phyloP scores from a whole-genome alignment of 2,329 filamentous ascomycete genomes.

The Colletotrichum higginsianum region DNA sequence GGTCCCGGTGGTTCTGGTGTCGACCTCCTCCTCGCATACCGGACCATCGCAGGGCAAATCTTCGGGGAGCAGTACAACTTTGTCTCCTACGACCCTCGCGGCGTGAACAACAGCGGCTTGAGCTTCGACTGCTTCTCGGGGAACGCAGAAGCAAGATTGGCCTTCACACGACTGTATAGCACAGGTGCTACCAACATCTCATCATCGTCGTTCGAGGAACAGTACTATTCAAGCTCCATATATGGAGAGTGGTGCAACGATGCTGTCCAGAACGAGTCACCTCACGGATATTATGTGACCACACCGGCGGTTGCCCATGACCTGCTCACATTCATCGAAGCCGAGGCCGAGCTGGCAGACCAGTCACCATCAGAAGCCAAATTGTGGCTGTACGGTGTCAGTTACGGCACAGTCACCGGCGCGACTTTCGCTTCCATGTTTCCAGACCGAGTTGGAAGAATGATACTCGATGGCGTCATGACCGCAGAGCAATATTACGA shows the following conservation, averaged over 20 bases:
- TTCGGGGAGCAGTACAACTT: constrained; percentile 59
- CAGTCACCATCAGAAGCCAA: not conserved
- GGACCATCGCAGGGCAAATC: constrained; percentile 44
- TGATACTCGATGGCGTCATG: constrained; percentile 52
- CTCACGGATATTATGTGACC: constrained; percentile 42
- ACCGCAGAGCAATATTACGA: constrained; percentile 47
- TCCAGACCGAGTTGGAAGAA: constrained; percentile 55
- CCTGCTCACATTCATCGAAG: not conserved
- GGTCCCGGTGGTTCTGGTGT: not conserved
- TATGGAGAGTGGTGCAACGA: constrained; percentile 53
- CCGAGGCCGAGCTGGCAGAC: not conserved
- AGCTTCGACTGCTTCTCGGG: constrained; percentile 50
- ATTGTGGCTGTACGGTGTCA: constrained; percentile 46
- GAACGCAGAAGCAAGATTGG: constrained; percentile 28
- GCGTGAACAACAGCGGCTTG: constrained; percentile 53
- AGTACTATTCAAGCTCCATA: constrained; percentile 51
- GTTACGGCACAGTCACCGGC: constrained; percentile 52
- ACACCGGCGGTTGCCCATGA: not conserved
- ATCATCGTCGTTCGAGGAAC: constrained; percentile 48
- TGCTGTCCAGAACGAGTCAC: constrained; percentile 46
- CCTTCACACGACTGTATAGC: not conserved
- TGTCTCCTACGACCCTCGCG: constrained; percentile 59
- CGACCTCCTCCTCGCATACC: constrained; percentile 10
- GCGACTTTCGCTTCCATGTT: constrained; percentile 55
- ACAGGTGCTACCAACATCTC: constrained; percentile 44